phyloP scores from a whole-genome alignment of 1,139 yeast genomes.

The Arxiozyma slooffiae region DNA sequence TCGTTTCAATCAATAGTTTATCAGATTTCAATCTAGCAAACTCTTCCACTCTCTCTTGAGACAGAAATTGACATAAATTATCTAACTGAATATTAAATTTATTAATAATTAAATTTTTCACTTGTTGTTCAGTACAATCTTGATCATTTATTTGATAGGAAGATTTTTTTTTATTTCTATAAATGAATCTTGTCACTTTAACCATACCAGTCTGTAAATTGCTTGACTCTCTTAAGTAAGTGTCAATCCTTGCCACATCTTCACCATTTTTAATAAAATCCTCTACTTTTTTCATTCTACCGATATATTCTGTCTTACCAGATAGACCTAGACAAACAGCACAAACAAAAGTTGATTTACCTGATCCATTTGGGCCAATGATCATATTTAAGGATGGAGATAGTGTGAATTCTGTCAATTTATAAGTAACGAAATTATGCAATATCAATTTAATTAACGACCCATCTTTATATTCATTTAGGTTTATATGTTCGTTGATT shows the following conservation, averaged over 20 bases:
- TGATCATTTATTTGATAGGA: conserved; percentile 52
- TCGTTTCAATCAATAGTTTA: conserved; percentile 64
- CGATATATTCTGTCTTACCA: conserved; percentile 69
- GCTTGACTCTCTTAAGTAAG: conserved; percentile 41
- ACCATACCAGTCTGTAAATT: conserved; percentile 1
- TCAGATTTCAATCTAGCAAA: conserved; percentile 79
- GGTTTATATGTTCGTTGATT: conserved; percentile 12
- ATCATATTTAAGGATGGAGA: conserved; percentile 87
- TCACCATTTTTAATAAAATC: conserved; percentile 76
- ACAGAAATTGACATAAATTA: conserved; percentile 86
- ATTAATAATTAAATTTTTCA: conserved; percentile 38
- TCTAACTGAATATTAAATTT: conserved; percentile 71
- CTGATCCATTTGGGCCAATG: conserved; percentile 96
- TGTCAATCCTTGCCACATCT: conserved; percentile 46
- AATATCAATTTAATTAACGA: conserved; percentile 58
- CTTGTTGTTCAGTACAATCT: conserved; percentile 36
- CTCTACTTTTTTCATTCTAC: conserved; percentile 57
- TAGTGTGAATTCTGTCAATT: conserved; percentile 62
- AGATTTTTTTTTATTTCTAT: conserved; percentile 39
- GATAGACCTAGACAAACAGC: conserved; percentile 87
- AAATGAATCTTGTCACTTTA: conserved; percentile 34
- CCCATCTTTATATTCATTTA: conserved; percentile 39
- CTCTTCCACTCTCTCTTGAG: conserved; percentile 91
- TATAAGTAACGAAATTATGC: conserved; percentile 73
- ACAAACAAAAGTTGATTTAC: conserved; percentile 87